Evolutionary conservation across 2,329 filamentous ascomycete genomes (phyloP), one percentile per base, ranked within the genome.

Genomic region (Colletotrichum tofieldiae): DNA sequence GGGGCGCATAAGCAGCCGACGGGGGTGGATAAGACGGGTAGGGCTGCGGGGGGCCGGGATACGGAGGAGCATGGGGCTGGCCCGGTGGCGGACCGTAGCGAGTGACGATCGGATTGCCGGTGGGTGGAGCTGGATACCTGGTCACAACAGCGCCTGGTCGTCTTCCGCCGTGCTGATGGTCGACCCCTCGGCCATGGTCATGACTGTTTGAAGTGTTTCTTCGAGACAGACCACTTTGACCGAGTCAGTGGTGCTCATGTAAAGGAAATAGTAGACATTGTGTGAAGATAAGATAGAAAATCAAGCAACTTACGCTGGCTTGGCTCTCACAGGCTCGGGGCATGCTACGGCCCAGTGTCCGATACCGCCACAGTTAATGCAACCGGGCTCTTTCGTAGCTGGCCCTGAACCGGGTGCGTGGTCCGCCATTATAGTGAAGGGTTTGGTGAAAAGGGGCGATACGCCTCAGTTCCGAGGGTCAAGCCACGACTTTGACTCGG

Each of bases 311-410:
- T 63, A 73, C 71, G 71, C 71, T 47, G 71, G 71, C 26, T 67
- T 72, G 14, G 67, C 71, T 60, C 71, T 73, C 18, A 55, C 66
- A 26, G 71, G 71, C 54, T 73, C 71, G 12, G 71, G 71, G 51
- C 71, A 73, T 12, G 71, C 71, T 7, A 74, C 70, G 26, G 72
- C 70, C 65, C 70, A 74, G 49, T 74, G 72, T 37, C 70, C 72
- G 20, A 68, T 41, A 29, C 65, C 72, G 49, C 70, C 72, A 66
- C 72, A 74, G 45, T 73, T 73, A 41, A 68, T 69, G 61, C 72
- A 74, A 65, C 65, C 70, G 23, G 72, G 65, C 32, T 74, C 72
- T 61, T 72, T 73, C 41, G 60, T 66, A 16, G 70, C 35, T 18
- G 69, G 59, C 49, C 60, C 68, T 47, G 60, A 54, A 12, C 72